These are phyloP conservation scores for Anthoceros angustus DNA, from an alignment of 225 moss, liverwort and hornwort species.

Conservation along the genomic window DNA sequence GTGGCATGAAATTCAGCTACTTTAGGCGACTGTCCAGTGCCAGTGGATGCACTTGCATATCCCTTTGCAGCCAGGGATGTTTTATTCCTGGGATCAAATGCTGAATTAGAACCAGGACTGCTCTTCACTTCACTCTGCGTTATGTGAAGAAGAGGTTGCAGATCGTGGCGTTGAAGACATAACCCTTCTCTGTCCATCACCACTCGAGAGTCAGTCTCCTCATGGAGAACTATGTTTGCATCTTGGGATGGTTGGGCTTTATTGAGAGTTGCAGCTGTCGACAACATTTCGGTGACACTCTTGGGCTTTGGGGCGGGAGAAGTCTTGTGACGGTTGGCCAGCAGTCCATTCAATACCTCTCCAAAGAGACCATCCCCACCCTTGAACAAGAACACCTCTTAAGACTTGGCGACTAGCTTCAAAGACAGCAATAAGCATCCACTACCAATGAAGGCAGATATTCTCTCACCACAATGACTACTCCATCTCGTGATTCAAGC, in stretches of 20 bases:
- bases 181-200: not conserved
- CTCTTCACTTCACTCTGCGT: not conserved
- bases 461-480: slow-evolving; percentile 65
- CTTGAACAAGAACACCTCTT: slow-evolving; percentile 16
- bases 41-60: not conserved
- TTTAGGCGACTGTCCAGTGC: not conserved
- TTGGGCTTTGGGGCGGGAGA: slow-evolving; percentile 44
- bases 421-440: not conserved
- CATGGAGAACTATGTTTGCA: slow-evolving; percentile 1
- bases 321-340: slow-evolving; percentile 57
- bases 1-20: not conserved
- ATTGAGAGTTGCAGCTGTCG: slow-evolving; percentile 24
- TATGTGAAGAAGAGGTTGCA: not conserved
- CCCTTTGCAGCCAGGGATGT: not conserved
- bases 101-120: not conserved
- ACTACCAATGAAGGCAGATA: not conserved
- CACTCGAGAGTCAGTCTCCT: not conserved
- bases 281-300: slow-evolving; percentile 30
- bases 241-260: not conserved
- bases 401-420: not conserved
- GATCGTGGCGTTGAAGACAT: not conserved
- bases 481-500: slow-evolving; percentile 56
- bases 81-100: not conserved
- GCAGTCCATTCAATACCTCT: slow-evolving; percentile 80
- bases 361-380: slow-evolving; percentile 95